Evolutionary conservation across 306 rosid species (phyloP).

Genomic region (Dryas alaskensis): DNA sequence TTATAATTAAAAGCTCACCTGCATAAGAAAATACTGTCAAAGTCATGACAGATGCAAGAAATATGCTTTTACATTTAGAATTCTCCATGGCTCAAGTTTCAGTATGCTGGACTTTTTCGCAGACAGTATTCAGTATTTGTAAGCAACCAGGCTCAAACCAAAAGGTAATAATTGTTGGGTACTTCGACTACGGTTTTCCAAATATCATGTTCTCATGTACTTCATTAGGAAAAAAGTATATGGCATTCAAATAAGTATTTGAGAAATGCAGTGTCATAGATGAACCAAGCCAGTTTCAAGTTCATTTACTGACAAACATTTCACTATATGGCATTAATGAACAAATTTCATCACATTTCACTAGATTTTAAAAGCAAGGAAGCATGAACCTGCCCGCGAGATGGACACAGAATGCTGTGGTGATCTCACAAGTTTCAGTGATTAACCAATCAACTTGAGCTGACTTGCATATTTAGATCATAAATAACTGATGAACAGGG

Average conservation of each 20-base stretch:
- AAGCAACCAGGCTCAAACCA: not conserved
- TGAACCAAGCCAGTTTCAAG: not conserved
- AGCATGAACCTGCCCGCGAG: not conserved
- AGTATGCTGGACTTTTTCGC: not conserved
- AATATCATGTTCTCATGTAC: not conserved
- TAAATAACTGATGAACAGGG: not conserved
- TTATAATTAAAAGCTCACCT: not conserved
- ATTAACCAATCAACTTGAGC: not conserved
- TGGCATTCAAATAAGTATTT: not conserved
- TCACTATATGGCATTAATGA: no score
- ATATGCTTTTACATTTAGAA: not conserved
- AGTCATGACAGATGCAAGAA: constrained; percentile 2
- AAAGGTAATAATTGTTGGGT: no score
- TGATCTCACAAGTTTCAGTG: not conserved
- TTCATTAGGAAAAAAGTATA: not conserved
- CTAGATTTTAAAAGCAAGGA: not conserved
- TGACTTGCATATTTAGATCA: not conserved
- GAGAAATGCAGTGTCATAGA: not conserved
- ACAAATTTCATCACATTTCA: not conserved
- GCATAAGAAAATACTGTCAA: constrained; percentile 13
- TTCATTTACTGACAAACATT: not conserved
- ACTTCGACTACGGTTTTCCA: not conserved
- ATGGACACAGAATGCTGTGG: not conserved
- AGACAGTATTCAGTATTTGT: not conserved
- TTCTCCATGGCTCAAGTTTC: not conserved